Evolutionary conservation across 768 basidiomycete species (phyloP).

Genomic region (Mycena crocata): DNA sequence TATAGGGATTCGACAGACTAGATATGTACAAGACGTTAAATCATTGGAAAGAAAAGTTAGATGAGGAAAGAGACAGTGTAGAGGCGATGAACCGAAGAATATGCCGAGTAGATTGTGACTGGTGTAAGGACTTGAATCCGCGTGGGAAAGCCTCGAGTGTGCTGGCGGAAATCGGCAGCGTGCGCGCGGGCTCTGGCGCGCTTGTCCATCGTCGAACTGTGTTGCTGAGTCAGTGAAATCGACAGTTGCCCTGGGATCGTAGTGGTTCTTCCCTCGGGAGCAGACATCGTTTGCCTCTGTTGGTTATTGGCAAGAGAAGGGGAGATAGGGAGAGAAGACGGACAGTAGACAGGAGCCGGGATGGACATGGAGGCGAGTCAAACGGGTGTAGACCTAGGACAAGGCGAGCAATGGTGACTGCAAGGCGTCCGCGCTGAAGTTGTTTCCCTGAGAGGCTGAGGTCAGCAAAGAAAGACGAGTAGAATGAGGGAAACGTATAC

Average conservation of each 20-base stretch:
- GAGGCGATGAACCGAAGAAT: slow-evolving; percentile 55
- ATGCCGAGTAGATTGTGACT: slow-evolving; percentile 65
- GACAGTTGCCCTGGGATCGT: slow-evolving; percentile 67
- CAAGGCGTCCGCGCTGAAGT: slow-evolving; percentile 67
- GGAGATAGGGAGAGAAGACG: neutral
- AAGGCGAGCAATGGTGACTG: slow-evolving; percentile 77
- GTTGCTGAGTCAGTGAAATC: slow-evolving; percentile 72
- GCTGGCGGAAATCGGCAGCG: no score
- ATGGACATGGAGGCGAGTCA: slow-evolving; percentile 28
- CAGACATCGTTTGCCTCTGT: slow-evolving; percentile 74
- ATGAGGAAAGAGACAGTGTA: neutral
- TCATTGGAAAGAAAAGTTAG: neutral
- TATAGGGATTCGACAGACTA: neutral
- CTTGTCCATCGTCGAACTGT: slow-evolving; percentile 54
- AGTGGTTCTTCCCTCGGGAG: slow-evolving; percentile 84
- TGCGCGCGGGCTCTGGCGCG: no score
- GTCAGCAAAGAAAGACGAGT: neutral
- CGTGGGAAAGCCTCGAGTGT: slow-evolving; percentile 61
- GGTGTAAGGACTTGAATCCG: slow-evolving; percentile 68
- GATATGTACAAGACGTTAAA: neutral
- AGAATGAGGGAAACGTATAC: slow-evolving; percentile 26
- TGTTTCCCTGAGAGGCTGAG: slow-evolving; percentile 53
- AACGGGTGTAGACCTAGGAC: slow-evolving; percentile 54
- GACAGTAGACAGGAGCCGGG: slow-evolving; percentile 26
- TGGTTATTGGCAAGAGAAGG: neutral